Conservation (phyloP, 208 protist species). For the Acanthamoeba castellanii region DNA sequence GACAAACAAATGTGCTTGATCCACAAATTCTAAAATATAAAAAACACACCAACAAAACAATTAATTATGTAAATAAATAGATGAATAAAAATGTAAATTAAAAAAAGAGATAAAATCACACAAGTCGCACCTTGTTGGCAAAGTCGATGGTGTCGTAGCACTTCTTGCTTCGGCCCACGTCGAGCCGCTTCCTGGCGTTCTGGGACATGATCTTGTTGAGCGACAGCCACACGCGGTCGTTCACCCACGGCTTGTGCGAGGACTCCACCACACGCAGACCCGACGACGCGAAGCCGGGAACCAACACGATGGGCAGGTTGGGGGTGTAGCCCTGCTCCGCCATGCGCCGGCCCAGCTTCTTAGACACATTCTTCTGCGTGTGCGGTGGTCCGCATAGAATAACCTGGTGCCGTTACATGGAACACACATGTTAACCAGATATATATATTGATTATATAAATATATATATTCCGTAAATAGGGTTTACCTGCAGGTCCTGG, state of each 20-base stretch:
- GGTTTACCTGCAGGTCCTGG: background rate
- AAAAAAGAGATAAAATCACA: background rate
- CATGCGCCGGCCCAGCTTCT: conserved; percentile 34
- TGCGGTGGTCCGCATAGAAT: background rate
- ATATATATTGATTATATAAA: too few relatives aligned
- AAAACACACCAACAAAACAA: too few relatives aligned
- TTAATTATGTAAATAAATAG: background rate
- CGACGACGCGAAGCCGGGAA: conserved; percentile 65
- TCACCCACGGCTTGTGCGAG: conserved; percentile 45
- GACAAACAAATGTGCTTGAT: conserved; percentile 59
- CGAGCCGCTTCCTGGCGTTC: background rate
- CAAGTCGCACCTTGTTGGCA: background rate
- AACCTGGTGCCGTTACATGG: too few relatives aligned
- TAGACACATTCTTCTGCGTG: background rate
- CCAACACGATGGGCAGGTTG: conserved; percentile 58
- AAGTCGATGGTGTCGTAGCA: background rate
- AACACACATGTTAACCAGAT: too few relatives aligned
- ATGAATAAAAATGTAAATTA: background rate
- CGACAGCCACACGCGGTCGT: conserved; percentile 60
- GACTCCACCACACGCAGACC: conserved; percentile 47
- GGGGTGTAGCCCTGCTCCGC: conserved; percentile 52
- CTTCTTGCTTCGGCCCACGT: background rate
- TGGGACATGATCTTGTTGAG: conserved; percentile 23
- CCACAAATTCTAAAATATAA: background rate
- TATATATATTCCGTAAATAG: too few relatives aligned